A percentile compares a stretch with the other conserved stretches of the same genome.
Evolutionary conservation across 2,329 filamentous ascomycete genomes (phyloP).

Genomic region (Xylaria sp.): DNA sequence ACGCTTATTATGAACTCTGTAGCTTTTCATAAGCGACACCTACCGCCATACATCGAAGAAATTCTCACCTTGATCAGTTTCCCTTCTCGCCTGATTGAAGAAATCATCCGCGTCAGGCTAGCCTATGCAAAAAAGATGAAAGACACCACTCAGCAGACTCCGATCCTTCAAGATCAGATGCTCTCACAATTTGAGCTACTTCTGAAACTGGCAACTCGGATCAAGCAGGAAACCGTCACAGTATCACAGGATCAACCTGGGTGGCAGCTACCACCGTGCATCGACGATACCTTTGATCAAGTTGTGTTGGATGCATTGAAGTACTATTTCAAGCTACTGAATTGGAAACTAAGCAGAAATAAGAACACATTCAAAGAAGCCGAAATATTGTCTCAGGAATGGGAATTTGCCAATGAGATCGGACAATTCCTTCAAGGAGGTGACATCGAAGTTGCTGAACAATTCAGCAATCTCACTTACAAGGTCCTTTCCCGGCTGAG

Average conservation of each 20-base stretch:
- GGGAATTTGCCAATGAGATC: conserved; percentile 96
- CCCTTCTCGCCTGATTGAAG: conserved; percentile 92
- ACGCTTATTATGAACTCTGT: conserved; percentile 89
- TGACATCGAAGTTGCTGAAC: conserved; percentile 96
- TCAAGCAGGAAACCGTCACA: conserved; percentile 87
- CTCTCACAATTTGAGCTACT: conserved; percentile 95
- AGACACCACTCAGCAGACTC: conserved; percentile 89
- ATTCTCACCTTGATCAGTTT: conserved; percentile 97
- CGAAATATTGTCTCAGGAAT: conserved; percentile 96
- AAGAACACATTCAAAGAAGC: conserved; percentile 99
- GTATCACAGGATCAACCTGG: conserved; percentile 89
- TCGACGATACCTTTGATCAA: conserved; percentile 94
- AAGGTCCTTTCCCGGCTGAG: conserved; percentile 91
- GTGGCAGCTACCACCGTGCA: conserved; percentile 95
- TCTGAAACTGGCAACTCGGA: conserved; percentile 88
- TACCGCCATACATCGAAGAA: conserved; percentile 97
- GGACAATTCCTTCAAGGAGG: conserved; percentile 91
- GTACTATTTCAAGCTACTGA: conserved; percentile 98
- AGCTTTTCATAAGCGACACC: conserved; percentile 86
- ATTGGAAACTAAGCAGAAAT: conserved; percentile 97
- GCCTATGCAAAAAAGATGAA: conserved; percentile 96
- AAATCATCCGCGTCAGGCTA: conserved; percentile 92
- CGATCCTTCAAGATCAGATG: conserved; percentile 97
- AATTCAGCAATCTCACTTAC: conserved; percentile 93
- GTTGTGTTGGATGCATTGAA: conserved; percentile 92